Evolutionary conservation across 176 grass and related monocot species (phyloP).

Genomic region (Hyparrhenia diplandra): DNA sequence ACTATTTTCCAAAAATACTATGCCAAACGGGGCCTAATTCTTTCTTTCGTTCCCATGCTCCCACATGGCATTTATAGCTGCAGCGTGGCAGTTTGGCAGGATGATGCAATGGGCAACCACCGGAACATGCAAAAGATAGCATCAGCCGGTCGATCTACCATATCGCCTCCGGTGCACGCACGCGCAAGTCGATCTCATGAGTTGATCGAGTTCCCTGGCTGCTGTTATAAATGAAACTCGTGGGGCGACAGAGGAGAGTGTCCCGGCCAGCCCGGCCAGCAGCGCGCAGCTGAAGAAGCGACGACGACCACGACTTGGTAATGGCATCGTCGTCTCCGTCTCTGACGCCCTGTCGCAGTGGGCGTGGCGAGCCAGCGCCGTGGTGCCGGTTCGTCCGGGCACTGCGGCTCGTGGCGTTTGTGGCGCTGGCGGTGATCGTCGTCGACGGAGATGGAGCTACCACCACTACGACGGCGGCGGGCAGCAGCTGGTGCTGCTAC

Average conservation of each 20-base stretch:
- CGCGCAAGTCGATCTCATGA: too few species aligned
- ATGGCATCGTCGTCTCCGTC: background rate
- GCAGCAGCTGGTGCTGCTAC: too few species aligned
- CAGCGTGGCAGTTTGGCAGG: background rate
- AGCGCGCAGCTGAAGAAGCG: too few species aligned
- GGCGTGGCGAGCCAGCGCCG: background rate
- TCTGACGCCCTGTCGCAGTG: background rate
- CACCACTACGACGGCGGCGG: too few species aligned
- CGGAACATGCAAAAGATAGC: background rate
- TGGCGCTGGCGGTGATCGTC: too few species aligned
- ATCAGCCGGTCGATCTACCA: too few species aligned
- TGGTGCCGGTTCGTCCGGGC: background rate
- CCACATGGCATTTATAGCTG: slow-evolving; percentile 12
- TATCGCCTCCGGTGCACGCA: too few species aligned
- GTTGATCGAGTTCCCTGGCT: too few species aligned
- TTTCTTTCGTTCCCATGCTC: background rate
- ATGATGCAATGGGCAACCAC: slow-evolving; percentile 25
- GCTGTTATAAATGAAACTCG: slow-evolving; percentile 17
- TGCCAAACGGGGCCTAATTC: too few species aligned
- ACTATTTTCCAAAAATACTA: too few species aligned
- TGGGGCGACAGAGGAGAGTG: too few species aligned
- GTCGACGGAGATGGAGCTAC: too few species aligned
- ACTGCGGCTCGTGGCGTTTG: background rate
- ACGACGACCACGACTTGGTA: background rate
- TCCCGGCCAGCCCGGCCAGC: background rate